Evolutionary conservation across 177 flowering plant genomes (phyloP), one percentile per base, ranked within the genome.

Genomic region (Tripterygium wilfordii): DNA sequence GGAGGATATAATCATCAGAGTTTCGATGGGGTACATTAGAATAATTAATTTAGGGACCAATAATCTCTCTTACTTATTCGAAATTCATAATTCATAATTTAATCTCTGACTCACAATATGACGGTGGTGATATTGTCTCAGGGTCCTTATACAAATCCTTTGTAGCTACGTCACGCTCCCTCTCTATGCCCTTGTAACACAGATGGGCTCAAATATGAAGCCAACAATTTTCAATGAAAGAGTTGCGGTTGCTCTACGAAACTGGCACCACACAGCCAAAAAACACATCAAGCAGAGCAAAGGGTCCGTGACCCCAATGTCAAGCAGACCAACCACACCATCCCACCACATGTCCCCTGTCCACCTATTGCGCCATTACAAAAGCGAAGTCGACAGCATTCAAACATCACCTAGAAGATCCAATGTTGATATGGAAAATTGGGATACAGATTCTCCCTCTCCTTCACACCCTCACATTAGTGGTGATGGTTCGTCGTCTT

Each of bases 151-250:
- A 12, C 94, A 88, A 52, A 57, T 85, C 17, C 68, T 85, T 0
- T 88, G 96, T 70, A 85, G 96, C 63, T 88, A 88, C 22, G 88
- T 88, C 10, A 88, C 96, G 25, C 85, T 88, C 36, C 96, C 96
- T 19, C 84, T 88, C 7, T 85, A 88, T 45, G 96, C 96, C 25
- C 79, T 88, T 9, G 96, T 88, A 1, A 85, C 88, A 40, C 96
- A 77, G 78, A 77, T 77, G 82, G 82, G 82, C 5, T 73, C 82
- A 13, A 57, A 57, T 2, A 67, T 77, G 82, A 73, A 64, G 17
- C 74, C 74, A 8, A 65, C 74, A 3, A 66, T 76, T 40, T 73
- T 76, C 72, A 65, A 70, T 42, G 78, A 76, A 16, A 56, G 66
- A 43, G 78, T 77, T 1, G 78, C 74, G 0, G 16, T 54, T 3